Evolutionary conservation across 768 basidiomycete genomes (phyloP), one percentile per base, ranked within the genome.

Genomic region (Kwoniella newhampshirensis): DNA sequence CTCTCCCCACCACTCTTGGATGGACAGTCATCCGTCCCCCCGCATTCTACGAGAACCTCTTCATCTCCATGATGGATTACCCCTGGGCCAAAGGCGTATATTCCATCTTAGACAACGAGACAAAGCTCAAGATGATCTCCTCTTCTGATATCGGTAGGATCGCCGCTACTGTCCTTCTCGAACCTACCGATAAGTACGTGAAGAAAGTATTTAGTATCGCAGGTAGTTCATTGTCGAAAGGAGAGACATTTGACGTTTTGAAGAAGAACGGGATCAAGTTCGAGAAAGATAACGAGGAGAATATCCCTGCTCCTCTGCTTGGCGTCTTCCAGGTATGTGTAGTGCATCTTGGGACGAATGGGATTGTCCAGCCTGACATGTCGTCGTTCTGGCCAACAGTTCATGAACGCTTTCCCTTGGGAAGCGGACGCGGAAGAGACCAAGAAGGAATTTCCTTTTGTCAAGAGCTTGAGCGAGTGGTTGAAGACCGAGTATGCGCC

Each of bases 401-500:
- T 49, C 11, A 42, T 49, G 18, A 55, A 55, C 54, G 54, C 11
- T 28, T 30, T 32, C 30, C 28, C 43, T 3, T 46, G n/a, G 9
- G 35, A 45, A 17, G 54, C 23, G 6, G 36, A 26, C 7, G 42
- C 28, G 15, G 43, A 55, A 36, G 43, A 45, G n/a, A 46, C 54
- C 13, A 45, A 27, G 21, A 36, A 47, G 30, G n/a, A 46, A 9
- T 55, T 55, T 42, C 54, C 54, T 9, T 55, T 20, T 20, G 54
- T 55, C 25, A 45, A 46, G 36, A 36, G 44, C 26, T 17, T 55
- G 4, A 13, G 13, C 12, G 35, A 0, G 1, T 55, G 41, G 32
- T 25, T 55, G 28, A n/a, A 44, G 13, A 41, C 36, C 3, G 44
- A 45, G 12, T 45, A 32, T 13, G 13, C 6, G 32, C 7, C 32